Evolutionary conservation across 2,329 filamentous ascomycete genomes (phyloP).

Genomic region (Cladophialophora yegresii): DNA sequence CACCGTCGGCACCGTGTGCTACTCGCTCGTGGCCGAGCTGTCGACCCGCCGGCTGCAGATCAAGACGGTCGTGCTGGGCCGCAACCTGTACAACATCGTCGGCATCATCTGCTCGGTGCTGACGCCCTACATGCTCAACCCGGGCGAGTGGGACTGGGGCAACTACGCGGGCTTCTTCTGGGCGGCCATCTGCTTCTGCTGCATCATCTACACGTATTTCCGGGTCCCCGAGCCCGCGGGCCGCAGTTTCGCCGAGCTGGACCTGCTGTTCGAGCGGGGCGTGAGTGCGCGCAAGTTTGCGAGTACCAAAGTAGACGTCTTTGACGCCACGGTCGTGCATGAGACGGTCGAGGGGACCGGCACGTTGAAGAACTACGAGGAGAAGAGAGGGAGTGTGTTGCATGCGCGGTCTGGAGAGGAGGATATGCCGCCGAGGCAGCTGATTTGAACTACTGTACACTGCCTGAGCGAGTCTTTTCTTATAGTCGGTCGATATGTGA

Average conservation of each 20-base stretch:
- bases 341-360: conserved; percentile 24
- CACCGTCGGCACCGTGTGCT: conserved; percentile 85
- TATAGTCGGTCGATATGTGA: too few species aligned
- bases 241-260: conserved; percentile 81
- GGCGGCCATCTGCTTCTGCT: conserved; percentile 76
- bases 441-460: too few species aligned
- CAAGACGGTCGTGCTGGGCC: conserved; percentile 86
- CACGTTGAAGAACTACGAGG: conserved; percentile 18
- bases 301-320: conserved; percentile 58
- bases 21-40: conserved; percentile 82
- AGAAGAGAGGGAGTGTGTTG: conserved; percentile 17
- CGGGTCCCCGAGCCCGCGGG: conserved; percentile 77
- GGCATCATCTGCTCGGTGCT: conserved; percentile 78
- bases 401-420: conserved; percentile 2
- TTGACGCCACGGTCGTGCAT: conserved; percentile 41
- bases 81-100: conserved; percentile 78
- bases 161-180: conserved; percentile 90
- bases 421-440: neutral
- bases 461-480: too few species aligned
- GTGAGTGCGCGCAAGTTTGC: conserved; percentile 74
- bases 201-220: conserved; percentile 80
- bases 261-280: conserved; percentile 76
- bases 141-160: conserved; percentile 80
- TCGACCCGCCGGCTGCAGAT: conserved; percentile 81
- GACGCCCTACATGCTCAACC: conserved; percentile 88